Evolutionary conservation across 306 rosid species (phyloP), one percentile per base, ranked within the genome.

Genomic region (Potentilla sterilis): DNA sequence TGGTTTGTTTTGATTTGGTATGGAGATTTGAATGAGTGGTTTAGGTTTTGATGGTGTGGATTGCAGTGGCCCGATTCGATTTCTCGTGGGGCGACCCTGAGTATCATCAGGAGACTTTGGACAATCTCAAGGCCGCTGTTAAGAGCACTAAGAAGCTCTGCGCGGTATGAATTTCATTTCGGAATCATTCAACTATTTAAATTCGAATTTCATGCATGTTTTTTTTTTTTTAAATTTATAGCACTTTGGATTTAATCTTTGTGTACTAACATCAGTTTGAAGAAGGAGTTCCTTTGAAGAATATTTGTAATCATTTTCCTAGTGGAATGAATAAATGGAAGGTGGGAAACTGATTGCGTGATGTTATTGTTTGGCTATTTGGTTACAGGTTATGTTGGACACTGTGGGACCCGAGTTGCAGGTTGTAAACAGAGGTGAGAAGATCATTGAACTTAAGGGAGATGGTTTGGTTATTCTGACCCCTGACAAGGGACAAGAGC

Each of bases 11-110:
- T 52, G 40, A 4, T 63, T 63, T 38, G 44, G 7, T 61, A 6
- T n/a, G 59, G 28, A 5, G 18, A 40, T 52, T 19, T 47, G 44
- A 14, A 54, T 68, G 52, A 42, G 13, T 35, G 38, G 69, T 77
- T 70, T 3, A 10, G 46, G 11, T 64, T 15, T 37, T 64, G 44
- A 38, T 8, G 69, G 62, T 61, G n/a, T 14, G 43, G 32, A 37
- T 65, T 65, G 82, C 77, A 96, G 99, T 96, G 84, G 93, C 99
- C 68, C 96, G 99, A 62, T 92, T 96, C 78, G 99, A 96, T 77
- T 92, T 96, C 78, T 92, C 99, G 0, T 96, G 91, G 99, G 87
- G 92, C 34, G 81, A 90, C 83, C 49, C 86, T 13, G 91, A 87
- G 40, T 92, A 88, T 73, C 99, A 96, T 68, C 97, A 92, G 86